Base-by-base conservation (phyloP, 2,329 filamentous ascomycete species). In the Balansia obtecta region DNA sequence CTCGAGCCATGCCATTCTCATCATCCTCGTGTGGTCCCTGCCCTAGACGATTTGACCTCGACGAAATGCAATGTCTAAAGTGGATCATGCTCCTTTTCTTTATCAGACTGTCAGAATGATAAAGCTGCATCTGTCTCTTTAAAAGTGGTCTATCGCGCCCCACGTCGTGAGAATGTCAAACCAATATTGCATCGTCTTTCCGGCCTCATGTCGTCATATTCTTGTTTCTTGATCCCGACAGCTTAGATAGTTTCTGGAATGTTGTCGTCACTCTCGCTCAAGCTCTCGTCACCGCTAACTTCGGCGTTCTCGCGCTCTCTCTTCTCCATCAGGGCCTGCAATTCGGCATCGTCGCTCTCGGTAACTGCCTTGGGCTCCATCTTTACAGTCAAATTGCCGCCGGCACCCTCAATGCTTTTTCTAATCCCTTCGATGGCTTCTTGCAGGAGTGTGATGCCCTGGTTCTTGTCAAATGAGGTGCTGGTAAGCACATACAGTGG, bases 281-380 rank as follows among this genome's bases (percentile, higher is more conserved):
- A 78, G 67, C 90, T 93, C 76, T 98, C 93, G 67, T 98, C 94
- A 63, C 93, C 93, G 68, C 89, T 95, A 64, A 98, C 88, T 69
- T 98, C 88, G 66, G 88, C 87, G 71, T 98, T 98, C 79, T 97
- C 91, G 58, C 88, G 85, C 76, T 95, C 93, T 58, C 87, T 84
- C 83, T 97, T 96, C 78, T 97, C 93, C 93, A 98, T 98, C 57
- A 98, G 79, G 48, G 91, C 93, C 69, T 96, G 89, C 57, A 98
- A 76, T 71, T 96, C 90, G 27, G 91, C 93, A 64, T 98, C 93
- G 63, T 98, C 94, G 68, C 89, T 94, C 77, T 97, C 94, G 1
- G 93, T 98, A 55, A 98, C 93, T 4, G 94, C 93, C 82, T 97
- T 97, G 59, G 93, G 93, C 62, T 93, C 90, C 93, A 98, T 98